Conservation (phyloP, 345 rosid species). For the Lepidium sativum region DNA sequence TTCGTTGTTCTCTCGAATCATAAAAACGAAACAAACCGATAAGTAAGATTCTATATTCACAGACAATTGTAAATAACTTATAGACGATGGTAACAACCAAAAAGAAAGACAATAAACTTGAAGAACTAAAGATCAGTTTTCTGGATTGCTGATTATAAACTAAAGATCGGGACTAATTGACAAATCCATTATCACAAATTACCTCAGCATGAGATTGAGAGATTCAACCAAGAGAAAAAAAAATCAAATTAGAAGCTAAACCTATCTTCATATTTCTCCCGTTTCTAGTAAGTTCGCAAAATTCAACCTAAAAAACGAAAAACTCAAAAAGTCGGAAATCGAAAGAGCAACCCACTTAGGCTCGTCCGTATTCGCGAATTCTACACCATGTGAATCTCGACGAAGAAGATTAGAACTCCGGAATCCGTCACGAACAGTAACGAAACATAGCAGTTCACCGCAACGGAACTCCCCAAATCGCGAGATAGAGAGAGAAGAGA, state of each 20-base stretch:
- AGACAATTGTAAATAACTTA: not conserved
- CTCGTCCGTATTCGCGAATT: not conserved
- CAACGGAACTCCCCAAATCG: constrained; percentile 18
- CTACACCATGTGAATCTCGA: not conserved
- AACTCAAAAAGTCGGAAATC: not conserved
- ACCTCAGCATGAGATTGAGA: constrained; percentile 28
- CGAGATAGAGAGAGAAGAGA: constrained; percentile 1
- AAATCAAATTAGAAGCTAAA: not conserved
- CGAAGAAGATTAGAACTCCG: not conserved
- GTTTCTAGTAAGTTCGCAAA: not conserved
- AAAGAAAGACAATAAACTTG: no score
- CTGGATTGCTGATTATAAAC: not conserved
- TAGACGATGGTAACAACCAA: no score
- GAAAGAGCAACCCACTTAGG: not conserved
- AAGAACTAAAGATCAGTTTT: no score
- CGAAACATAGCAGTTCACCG: constrained; percentile 9
- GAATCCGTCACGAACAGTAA: not conserved
- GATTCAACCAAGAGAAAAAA: not conserved
- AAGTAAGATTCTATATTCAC: not conserved
- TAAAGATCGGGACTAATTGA: not conserved
- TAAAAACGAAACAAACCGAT: not conserved
- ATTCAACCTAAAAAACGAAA: not conserved
- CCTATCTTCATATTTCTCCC: not conserved
- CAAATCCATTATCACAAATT: not conserved
- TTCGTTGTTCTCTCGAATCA: not conserved